Evolutionary conservation across 352 stramenopile genomes (phyloP).

Genomic region (Sclerospora graminicola): DNA sequence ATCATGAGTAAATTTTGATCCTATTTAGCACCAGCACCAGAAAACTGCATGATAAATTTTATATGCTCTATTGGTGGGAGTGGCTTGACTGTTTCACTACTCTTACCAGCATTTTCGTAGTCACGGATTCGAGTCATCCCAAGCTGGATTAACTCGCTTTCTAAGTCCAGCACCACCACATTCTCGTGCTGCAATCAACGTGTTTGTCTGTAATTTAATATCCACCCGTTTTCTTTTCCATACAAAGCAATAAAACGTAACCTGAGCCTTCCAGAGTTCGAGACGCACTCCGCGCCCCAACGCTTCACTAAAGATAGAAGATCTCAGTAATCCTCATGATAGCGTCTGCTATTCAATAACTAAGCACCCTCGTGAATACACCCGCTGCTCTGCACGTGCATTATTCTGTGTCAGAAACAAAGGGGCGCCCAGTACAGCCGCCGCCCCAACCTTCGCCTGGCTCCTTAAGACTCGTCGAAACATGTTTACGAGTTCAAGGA

Average conservation of each 20-base stretch:
- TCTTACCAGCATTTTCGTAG: constrained; percentile 51
- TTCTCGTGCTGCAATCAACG: constrained; percentile 59
- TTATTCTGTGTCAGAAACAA: constrained; percentile 20
- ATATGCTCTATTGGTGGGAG: neutral
- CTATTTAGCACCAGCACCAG: constrained; percentile 8
- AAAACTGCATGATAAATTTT: neutral
- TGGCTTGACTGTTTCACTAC: neutral
- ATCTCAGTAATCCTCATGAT: constrained; percentile 2
- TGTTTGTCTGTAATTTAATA: neutral
- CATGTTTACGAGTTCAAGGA: constrained; percentile 13
- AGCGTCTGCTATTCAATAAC: neutral
- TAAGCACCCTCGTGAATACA: constrained; percentile 60
- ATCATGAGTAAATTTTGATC: constrained; percentile 57
- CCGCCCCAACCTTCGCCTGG: constrained; percentile 26
- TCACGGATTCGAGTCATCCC: constrained; percentile 74
- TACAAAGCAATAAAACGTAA: constrained; percentile 9
- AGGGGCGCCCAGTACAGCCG: constrained; percentile 26
- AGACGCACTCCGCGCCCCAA: constrained; percentile 68
- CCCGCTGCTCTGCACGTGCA: constrained; percentile 36
- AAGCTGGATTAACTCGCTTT: constrained; percentile 79
- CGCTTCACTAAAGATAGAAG: constrained; percentile 36
- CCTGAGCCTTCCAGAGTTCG: constrained; percentile 82
- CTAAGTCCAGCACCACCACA: constrained; percentile 72
- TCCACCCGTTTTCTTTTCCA: neutral
- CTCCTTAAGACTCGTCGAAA: constrained; percentile 29